Conservation (phyloP, 192 early-diverging fungal genomes). For the Mortierella claussenii region DNA sequence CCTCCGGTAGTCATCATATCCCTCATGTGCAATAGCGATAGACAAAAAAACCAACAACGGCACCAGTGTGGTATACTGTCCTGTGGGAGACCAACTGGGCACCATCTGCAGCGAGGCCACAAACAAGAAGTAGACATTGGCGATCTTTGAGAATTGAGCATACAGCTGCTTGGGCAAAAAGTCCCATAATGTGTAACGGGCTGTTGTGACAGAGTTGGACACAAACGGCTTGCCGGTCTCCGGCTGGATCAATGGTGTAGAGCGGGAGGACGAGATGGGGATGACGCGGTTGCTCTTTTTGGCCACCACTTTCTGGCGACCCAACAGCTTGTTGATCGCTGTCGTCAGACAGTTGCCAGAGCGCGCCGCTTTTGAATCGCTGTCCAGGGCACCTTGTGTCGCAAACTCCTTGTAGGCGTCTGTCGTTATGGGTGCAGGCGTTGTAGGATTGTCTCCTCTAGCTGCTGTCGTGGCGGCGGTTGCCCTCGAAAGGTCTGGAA, state of each 20-base stretch:
- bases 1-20: constrained; percentile 76
- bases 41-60: constrained; percentile 79
- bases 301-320: constrained; percentile 17
- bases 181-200: constrained; percentile 66
- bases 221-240: constrained; percentile 60
- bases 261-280: constrained; percentile 27
- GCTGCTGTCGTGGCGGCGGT: constrained; percentile 10
- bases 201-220: constrained; percentile 69
- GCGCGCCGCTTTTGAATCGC: background rate
- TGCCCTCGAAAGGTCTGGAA: background rate
- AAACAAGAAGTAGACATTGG: constrained; percentile 76
- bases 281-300: constrained; percentile 28
- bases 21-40: constrained; percentile 83
- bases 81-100: constrained; percentile 80
- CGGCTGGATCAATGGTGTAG: constrained; percentile 52
- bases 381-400: background rate
- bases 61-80: constrained; percentile 80
- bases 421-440: background rate
- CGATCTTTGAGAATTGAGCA: constrained; percentile 75
- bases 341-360: constrained; percentile 8
- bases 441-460: constrained; percentile 3
- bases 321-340: constrained; percentile 8
- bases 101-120: constrained; percentile 68
- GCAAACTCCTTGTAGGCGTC: constrained; percentile 11
- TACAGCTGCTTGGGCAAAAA: constrained; percentile 73